These are phyloP conservation scores for Erodium texanum DNA, from an alignment of 441 rosid genomes.

Conservation along the genomic window DNA sequence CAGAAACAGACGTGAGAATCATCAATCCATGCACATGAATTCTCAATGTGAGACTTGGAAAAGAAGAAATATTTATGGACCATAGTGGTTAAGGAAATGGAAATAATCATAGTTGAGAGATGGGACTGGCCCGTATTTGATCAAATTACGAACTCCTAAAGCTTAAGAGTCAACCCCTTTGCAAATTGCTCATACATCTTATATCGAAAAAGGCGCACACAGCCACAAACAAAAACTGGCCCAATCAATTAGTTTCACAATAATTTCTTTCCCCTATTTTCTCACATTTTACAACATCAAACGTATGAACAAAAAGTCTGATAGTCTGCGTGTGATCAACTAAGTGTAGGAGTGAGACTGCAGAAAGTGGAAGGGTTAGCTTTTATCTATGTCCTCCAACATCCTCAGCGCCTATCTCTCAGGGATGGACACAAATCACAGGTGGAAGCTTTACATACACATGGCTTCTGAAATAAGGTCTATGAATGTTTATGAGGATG, in stretches of 20 bases:
- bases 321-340: neutral
- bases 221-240: neutral
- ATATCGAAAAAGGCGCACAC: neutral
- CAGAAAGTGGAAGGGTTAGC: neutral
- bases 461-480: conserved; percentile 8
- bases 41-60: too few species aligned
- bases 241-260: neutral
- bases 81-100: too few species aligned
- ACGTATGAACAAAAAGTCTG: neutral
- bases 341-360: neutral
- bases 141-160: too few species aligned
- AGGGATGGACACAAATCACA: too few species aligned
- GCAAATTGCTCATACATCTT: neutral
- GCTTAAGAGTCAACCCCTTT: neutral
- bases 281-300: conserved; percentile 1
- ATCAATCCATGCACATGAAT: too few species aligned
- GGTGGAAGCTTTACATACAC: neutral
- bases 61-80: too few species aligned
- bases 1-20: too few species aligned
- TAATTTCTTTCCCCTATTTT: neutral
- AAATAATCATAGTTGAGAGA: too few species aligned
- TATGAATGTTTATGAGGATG: conserved; percentile 70
- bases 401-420: neutral
- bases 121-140: too few species aligned
- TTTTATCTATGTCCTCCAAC: neutral